phyloP scores from a whole-genome alignment of 352 stramenopile species.

The Phytophthora brassicae region DNA sequence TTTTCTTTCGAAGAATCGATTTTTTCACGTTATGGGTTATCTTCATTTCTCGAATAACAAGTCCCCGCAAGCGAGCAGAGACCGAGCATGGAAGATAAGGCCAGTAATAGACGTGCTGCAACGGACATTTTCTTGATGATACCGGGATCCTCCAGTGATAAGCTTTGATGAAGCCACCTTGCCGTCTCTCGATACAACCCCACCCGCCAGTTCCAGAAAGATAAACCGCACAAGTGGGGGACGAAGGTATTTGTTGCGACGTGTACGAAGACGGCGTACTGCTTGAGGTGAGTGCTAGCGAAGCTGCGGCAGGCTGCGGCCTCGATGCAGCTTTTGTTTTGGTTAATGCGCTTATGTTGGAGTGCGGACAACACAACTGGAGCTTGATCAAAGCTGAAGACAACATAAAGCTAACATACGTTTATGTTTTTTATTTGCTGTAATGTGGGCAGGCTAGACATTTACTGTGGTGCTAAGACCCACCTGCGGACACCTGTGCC shows the following conservation, averaged over 20 bases:
- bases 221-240: constrained; percentile 23
- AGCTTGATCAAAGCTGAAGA: neutral
- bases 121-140: constrained; percentile 1
- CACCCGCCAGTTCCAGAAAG: constrained; percentile 6
- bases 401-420: constrained; percentile 2
- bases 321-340: neutral
- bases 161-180: constrained; percentile 15
- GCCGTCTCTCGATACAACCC: constrained; percentile 9
- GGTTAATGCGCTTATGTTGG: constrained; percentile 6
- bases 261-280: constrained; percentile 14
- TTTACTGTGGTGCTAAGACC: constrained; percentile 14
- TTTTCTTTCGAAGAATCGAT: neutral
- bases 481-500: constrained; percentile 1
- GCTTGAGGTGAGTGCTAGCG: neutral
- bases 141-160: neutral
- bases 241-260: constrained; percentile 15
- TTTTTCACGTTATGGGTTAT: constrained; percentile 12
- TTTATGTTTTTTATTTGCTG: neutral
- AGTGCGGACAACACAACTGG: neutral
- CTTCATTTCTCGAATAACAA: constrained; percentile 16
- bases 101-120: constrained; percentile 9
- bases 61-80: neutral
- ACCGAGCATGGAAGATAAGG: constrained; percentile 13
- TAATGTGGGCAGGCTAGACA: constrained; percentile 9
- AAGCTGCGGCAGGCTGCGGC: neutral